Base-by-base conservation (phyloP, 768 basidiomycete genomes). In the Stropharia rugosoannulata region DNA sequence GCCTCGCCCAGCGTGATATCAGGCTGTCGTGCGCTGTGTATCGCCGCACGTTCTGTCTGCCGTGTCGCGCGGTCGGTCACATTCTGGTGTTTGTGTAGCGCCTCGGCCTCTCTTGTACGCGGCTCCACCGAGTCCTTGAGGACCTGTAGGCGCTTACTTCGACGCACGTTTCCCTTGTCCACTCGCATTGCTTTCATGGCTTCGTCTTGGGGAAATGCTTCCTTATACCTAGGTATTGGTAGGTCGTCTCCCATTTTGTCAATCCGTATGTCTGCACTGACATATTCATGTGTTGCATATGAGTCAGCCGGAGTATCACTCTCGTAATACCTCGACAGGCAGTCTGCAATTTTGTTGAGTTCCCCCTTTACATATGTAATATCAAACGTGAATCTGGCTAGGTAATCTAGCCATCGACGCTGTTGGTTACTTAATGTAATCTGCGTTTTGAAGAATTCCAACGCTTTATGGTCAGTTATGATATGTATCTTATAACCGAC, bases 331-430 rank as follows among this genome's bases (percentile, higher is more conserved):
- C 51, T 25, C 0, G 51, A 52, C 1, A 52, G 27, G 41, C 51
- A 52, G n/a, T 52, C 51, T 15, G 51, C 51, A 5, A 52, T 41
- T 25, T 52, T 52, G n/a, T 52, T 52, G 1, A 42, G 22, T 8
- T 52, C 51, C 46, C 2, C 64, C 64, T 22, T 57, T 39, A 62
- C 37, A 38, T 62, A 62, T 11, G 58, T 59, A 9, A 62, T 19
- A 22, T n/a, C 50, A 51, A 12, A 40, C n/a, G n/a, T n/a, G n/a
- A n/a, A n/a, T n/a, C n/a, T n/a, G n/a, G n/a, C n/a, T n/a, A n/a
- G n/a, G n/a, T 40, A 40, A 36, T 55, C 36, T 9, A 39, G 4
- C 37, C 47, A 47, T 18, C 19, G 35, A 2, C 36, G 8, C 25
- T 48, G 42, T 13, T 43, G 22, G 29, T 15, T 37, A 10, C 8